Percentiles rank a stretch among this genome's conserved stretches.
Conservation (phyloP, 176 grass and related monocot species). For the Miscanthus lutarioriparius region DNA sequence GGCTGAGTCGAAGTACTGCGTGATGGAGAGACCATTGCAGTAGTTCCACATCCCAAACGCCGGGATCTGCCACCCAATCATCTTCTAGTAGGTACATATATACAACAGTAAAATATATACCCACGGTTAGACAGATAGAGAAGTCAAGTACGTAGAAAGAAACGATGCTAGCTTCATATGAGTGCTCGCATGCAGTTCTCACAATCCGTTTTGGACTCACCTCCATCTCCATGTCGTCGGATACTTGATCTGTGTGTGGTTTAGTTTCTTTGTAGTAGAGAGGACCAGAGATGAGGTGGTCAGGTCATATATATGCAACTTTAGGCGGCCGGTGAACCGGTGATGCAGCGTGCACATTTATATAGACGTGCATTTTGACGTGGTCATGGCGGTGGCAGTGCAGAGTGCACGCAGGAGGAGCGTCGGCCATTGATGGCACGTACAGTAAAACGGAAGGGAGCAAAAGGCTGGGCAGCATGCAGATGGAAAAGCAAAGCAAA, state of each 20-base stretch:
- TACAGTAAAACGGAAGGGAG: constrained; percentile 4
- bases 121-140: not conserved
- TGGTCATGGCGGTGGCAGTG: constrained; percentile 6
- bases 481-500: not conserved
- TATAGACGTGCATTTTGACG: constrained; percentile 2
- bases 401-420: constrained; percentile 21
- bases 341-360: constrained; percentile 36
- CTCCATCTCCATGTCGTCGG: constrained; percentile 45
- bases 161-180: not conserved
- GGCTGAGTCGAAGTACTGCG: constrained; percentile 74
- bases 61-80: constrained; percentile 58
- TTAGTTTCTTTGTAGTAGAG: not conserved
- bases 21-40: constrained; percentile 68
- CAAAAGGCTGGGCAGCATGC: constrained; percentile 5
- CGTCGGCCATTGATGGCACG: constrained; percentile 37
- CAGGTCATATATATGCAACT: not conserved
- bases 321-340: not conserved
- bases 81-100: constrained; percentile 21
- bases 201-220: not conserved
- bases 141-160: not conserved
- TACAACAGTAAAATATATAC: not conserved
- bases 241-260: not conserved
- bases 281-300: not conserved
- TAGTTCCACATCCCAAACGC: constrained; percentile 72
- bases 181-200: not conserved